phyloP scores from a whole-genome alignment of 1,284 basidiomycete species.

The Austroboletus rostrupii region DNA sequence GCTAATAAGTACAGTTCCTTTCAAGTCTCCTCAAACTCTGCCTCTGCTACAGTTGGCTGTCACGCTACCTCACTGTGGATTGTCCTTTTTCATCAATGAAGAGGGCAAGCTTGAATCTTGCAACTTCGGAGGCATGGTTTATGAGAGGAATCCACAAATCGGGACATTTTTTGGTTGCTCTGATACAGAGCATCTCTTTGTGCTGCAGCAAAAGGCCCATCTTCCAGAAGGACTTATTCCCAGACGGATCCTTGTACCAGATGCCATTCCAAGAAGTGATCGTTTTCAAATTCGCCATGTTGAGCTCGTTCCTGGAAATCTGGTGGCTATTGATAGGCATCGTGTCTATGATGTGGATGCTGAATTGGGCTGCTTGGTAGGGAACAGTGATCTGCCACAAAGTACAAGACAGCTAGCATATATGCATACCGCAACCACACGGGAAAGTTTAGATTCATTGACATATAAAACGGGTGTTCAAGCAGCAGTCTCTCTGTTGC shows the following conservation, averaged over 20 bases:
- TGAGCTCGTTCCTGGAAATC: too few species aligned
- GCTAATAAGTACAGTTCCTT: conserved; percentile 13
- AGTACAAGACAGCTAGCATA: too few species aligned
- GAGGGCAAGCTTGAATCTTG: too few species aligned
- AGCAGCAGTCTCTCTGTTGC: not conserved
- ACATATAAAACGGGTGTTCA: not conserved
- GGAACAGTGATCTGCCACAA: not conserved
- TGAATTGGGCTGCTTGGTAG: not conserved
- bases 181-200: not conserved
- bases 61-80: too few species aligned
- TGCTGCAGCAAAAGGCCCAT: not conserved
- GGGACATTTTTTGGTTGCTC: not conserved
- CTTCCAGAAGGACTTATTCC: not conserved
- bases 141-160: too few species aligned
- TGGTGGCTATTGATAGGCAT: not conserved
- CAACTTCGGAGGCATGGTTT: too few species aligned
- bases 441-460: not conserved
- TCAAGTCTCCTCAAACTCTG: not conserved
- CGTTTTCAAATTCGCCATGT: too few species aligned
- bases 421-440: not conserved
- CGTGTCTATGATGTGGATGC: not conserved
- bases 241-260: not conserved
- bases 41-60: conserved; percentile 21
- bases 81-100: too few species aligned
- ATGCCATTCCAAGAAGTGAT: too few species aligned